Base-by-base conservation (phyloP, 1,284 basidiomycete genomes). In the Fistulinella staudtii region DNA sequence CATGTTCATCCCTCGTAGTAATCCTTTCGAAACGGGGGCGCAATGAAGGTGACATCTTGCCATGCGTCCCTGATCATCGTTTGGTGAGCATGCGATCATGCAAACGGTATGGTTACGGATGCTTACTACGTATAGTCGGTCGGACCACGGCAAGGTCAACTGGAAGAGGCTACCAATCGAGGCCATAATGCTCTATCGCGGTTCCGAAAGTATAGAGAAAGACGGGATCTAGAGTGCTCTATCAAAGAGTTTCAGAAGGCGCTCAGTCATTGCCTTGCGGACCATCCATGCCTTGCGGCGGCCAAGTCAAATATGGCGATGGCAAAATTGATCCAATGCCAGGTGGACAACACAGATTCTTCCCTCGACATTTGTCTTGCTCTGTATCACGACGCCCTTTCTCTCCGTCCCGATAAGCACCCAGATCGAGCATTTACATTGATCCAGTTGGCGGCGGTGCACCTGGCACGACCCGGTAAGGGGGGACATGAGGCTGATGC, bases 271-370 rank as follows among this genome's bases (percentile, higher is more conserved):
- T 55, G 50, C 20, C 35, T 45, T 2, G 3, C 25, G 23, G 30
- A 31, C 15, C 42, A 56, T 23, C 39, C 54, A 15, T 41, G 45
- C 36, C 43, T 42, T 31, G 37, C 40, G 2, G 43, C 27, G n/a
- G 43, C 46, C 8, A 29, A 40, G 8, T 30, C 39, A 21, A 46
- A 55, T 31, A 15, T 46, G 22, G 53, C 51, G 1, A 49, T 29
- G 17, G 51, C 46, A 18, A 36, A 39, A 10, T 38, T 37, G 13
- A 39, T 34, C 11, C 23, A 13, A 2, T 46, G 17, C 11, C 41
- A 23, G 2, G 27, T 25, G 8, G 17, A 33, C 5, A 18, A 18
- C 18, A 5, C 20, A 2, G 10, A 29, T 22, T 13, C 1, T 4
- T 39, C 31, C 8, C 17, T 53, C 6, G 43, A 53, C 2, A n/a